phyloP scores from a whole-genome alignment of 2,329 filamentous ascomycete genomes.

The Fusarium penzigii region DNA sequence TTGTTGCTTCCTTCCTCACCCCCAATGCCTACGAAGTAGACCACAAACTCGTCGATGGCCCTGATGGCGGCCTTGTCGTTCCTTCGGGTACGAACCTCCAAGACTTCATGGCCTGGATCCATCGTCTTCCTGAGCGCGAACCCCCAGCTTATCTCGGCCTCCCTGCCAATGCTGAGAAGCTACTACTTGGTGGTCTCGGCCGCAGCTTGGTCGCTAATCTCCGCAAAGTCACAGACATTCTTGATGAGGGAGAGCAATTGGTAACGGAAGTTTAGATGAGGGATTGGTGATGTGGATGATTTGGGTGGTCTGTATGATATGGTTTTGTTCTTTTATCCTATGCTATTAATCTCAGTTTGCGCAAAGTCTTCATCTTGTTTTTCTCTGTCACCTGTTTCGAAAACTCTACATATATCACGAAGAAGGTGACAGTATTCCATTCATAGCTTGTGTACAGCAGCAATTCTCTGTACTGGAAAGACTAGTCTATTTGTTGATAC shows the following conservation, averaged over 20 bases:
- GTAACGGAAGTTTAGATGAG: constrained; percentile 61
- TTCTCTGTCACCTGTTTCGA: neutral
- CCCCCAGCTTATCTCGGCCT: constrained; percentile 93
- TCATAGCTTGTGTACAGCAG: constrained; percentile 10
- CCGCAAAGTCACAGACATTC: constrained; percentile 78
- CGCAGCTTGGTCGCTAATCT: constrained; percentile 81
- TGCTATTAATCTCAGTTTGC: neutral
- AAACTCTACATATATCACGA: too few species aligned
- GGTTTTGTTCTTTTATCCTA: neutral
- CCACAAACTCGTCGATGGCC: constrained; percentile 79
- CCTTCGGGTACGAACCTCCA: constrained; percentile 79
- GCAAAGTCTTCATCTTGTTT: neutral
- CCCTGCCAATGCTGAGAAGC: constrained; percentile 94
- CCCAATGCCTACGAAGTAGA: constrained; percentile 89
- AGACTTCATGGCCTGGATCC: constrained; percentile 90
- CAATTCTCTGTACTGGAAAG: constrained; percentile 4
- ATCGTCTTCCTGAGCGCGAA: constrained; percentile 88
- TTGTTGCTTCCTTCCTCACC: constrained; percentile 80
- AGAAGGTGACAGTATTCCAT: neutral
- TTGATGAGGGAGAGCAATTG: constrained; percentile 93
- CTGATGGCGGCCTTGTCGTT: constrained; percentile 66
- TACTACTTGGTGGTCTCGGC: constrained; percentile 86
- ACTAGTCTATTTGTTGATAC: constrained; percentile 21
- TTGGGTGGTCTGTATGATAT: neutral
- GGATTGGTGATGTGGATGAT: neutral